Conservation (phyloP, 345 rosid genomes). For the Psidium friedrichsthalianum region DNA sequence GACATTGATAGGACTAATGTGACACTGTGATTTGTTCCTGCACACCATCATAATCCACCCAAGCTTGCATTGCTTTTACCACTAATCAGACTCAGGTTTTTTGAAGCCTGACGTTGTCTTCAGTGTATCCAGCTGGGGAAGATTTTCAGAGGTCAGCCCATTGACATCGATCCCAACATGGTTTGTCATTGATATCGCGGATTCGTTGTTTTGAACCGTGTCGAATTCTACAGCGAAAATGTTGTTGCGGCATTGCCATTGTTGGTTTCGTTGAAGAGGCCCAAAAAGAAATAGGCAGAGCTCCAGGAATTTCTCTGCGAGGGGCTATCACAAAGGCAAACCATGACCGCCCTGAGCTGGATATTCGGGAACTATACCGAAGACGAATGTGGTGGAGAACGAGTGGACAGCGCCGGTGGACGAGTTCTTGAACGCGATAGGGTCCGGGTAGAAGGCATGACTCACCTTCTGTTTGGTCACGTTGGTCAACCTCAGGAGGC, state of each 20-base stretch:
- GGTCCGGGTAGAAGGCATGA: constrained; percentile 37
- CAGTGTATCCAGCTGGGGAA: constrained; percentile 24
- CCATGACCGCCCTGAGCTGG: constrained; percentile 17
- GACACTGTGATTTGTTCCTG: constrained; percentile 22
- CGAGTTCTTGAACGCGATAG: constrained; percentile 25
- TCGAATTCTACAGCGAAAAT: constrained; percentile 48
- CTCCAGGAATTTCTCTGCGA: constrained; percentile 19
- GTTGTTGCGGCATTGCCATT: constrained; percentile 26
- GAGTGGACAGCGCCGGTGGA: constrained; percentile 12
- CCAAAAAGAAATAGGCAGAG: constrained; percentile 20
- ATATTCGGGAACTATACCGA: constrained; percentile 31
- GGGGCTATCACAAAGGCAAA: constrained; percentile 49
- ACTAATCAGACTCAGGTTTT: constrained; percentile 8
- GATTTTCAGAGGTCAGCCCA: constrained; percentile 21
- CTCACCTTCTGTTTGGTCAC: constrained; percentile 14
- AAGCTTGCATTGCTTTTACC: constrained; percentile 27
- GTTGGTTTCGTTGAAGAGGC: constrained; percentile 32
- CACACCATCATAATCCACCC: constrained; percentile 40
- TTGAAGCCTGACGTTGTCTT: constrained; percentile 2
- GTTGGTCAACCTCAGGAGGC: constrained; percentile 43
- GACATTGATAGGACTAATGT: constrained; percentile 22
- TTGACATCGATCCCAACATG: constrained; percentile 55
- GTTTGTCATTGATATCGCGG: constrained; percentile 26
- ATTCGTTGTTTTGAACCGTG: constrained; percentile 17
- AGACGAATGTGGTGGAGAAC: constrained; percentile 47